phyloP scores from a whole-genome alignment of 106 monocot genomes.

The Acorus calamus region DNA sequence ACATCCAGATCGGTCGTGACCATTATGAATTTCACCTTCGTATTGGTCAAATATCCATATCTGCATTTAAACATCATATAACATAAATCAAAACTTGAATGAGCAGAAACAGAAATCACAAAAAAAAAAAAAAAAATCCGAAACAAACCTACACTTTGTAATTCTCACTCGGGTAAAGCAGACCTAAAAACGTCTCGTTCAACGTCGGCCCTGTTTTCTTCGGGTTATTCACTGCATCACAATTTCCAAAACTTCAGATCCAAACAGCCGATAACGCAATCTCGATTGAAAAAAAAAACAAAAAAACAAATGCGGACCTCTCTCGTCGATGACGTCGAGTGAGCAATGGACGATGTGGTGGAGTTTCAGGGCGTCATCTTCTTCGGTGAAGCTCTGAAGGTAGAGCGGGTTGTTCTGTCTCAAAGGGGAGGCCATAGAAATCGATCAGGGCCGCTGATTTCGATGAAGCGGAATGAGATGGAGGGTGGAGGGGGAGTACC shows the following conservation, averaged over 20 bases:
- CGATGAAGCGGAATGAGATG: not conserved
- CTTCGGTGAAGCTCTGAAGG: slow-evolving; percentile 90
- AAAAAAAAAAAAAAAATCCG: not conserved
- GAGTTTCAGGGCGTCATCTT: slow-evolving; percentile 85
- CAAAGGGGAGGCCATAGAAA: not conserved
- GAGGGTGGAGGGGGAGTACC: not conserved
- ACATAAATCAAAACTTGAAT: no score
- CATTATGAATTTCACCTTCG: slow-evolving; percentile 94
- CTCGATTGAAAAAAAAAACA: not conserved
- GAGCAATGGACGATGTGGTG: slow-evolving; percentile 97
- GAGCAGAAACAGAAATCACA: no score
- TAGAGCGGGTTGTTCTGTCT: slow-evolving; percentile 87
- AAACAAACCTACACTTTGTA: slow-evolving; percentile 80
- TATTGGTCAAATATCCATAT: slow-evolving; percentile 95
- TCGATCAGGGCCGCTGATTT: slow-evolving; percentile 4
- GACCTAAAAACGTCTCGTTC: slow-evolving; percentile 90
- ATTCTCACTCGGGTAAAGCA: slow-evolving; percentile 87
- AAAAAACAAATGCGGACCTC: slow-evolving; percentile 36
- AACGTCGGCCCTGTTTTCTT: slow-evolving; percentile 78
- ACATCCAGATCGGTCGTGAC: slow-evolving; percentile 86
- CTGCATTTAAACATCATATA: slow-evolving; percentile 12
- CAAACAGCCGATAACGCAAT: not conserved
- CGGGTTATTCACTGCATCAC: slow-evolving; percentile 74
- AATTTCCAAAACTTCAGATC: not conserved
- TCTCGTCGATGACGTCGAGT: slow-evolving; percentile 85